Base-by-base conservation (phyloP, 371 early-diverging fungal species). In the Blastocladiella emersonii region DNA sequence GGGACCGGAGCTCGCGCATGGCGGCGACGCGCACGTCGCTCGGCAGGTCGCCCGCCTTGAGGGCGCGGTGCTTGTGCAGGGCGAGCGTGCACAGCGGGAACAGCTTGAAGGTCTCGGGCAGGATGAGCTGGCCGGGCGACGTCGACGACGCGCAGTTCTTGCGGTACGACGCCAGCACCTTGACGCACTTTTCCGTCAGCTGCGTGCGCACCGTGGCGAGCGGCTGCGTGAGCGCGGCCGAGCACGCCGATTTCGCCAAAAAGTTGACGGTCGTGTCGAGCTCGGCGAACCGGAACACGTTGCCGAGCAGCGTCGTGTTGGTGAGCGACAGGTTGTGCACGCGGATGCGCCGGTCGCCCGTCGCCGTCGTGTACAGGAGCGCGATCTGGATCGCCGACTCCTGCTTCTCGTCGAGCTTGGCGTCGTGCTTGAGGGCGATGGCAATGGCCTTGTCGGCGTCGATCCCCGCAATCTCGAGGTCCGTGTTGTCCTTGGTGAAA, bases 101-200 rank as follows among this genome's bases (percentile, higher is more conserved):
- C 63, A 97, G 77, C 73, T 98, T 98, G 77, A 88, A 93, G 0
- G 92, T 84, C 69, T 98, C 98, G 12, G 98, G 98, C 56, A 98
- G 74, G 61, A 98, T 95, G 12, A 98, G 79, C 77, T 96, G 97
- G 35, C 95, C 95, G 8, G 93, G 85, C 2, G 91, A 83, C 12
- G 90, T 89, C 5, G 88, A 80, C 7, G 90, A 77, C 15, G 97
- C 94, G 68, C 92, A 92, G 72, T 94, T 85, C 56, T 84, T 86
- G 53, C 98, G 89, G 70, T 98, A 98, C 1, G 95, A 82, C 19
- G 91, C 81, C 61, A 97, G 73, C 57, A 95, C 84, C 70, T 90
- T 85, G 56, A 91, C 90, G 69, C 95, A 93, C 59, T 77, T 78
- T 34, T 91, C 90, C 2, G 88, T 87, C 68, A 98, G 72, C 36